Evolutionary conservation across 257 asterid species (phyloP), one percentile per base, ranked within the genome.

Genomic region (Buddleja alternifolia): DNA sequence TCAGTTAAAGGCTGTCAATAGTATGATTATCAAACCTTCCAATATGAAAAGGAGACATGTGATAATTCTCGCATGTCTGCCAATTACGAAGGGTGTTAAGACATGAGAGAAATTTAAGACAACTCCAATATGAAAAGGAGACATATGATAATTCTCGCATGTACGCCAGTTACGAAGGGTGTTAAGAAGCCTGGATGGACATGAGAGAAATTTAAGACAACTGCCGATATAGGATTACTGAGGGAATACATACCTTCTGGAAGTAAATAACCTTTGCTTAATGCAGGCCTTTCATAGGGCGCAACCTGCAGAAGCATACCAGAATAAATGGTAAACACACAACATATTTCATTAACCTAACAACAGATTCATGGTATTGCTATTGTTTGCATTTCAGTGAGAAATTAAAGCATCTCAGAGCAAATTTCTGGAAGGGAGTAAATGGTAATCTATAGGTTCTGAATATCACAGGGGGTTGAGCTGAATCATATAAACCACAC

Each of bases 261-360:
- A 71, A 85, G 85, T 64, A 90, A 66, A 67, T 84, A 90, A n/a
- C 95, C 95, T 77, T 90, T 88, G 83, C 97, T 90, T 51, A 90
- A 71, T 59, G 93, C 97, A 54, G 95, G 97, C 60, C 93, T 83
- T 80, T 90, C 95, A 69, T 90, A 90, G 7, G 97, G 97, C 16
- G 93, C 88, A 74, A 85, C 91, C 97, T 90, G 75, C 80, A 81
- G 67, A 65, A 19, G 23, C 9, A 17, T 32, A 41, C 48, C 55
- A 71, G 4, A 32, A 74, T 23, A 59, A 20, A 39, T 47, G 69
- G 25, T 36, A 59, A 11, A 67, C 6, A 56, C 15, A 12, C n/a
- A 48, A 41, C 29, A 66, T 50, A 52, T n/a, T 16, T 24, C 52
- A 73, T 34, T 41, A 64, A 41, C 32, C 21, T 21, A 66, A 65